Evolutionary conservation across 306 rosid species (phyloP).

Genomic region (Mimosa pudica): DNA sequence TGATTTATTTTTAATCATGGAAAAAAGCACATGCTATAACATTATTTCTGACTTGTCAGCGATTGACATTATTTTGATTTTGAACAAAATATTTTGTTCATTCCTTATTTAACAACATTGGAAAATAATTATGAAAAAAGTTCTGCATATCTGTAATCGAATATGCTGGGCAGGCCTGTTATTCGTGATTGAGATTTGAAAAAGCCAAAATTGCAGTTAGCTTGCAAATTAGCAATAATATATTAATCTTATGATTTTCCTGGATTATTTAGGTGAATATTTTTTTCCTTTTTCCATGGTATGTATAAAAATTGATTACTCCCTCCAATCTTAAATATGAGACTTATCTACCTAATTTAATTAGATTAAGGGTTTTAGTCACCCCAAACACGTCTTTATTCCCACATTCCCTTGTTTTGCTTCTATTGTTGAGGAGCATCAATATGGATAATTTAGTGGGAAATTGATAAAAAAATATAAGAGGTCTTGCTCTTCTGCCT

Average conservation of each 20-base stretch:
- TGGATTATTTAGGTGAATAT: neutral
- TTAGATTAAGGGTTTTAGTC: no score
- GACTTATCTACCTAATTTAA: no score
- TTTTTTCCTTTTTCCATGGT: neutral
- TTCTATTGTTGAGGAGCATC: no score
- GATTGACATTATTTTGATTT: neutral
- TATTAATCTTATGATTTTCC: neutral
- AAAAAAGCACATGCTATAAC: neutral
- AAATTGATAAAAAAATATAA: no score
- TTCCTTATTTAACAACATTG: neutral
- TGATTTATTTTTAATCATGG: slow-evolving; percentile 5
- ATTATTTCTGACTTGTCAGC: neutral
- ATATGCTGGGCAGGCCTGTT: neutral
- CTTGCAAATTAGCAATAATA: neutral
- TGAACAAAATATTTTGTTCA: neutral
- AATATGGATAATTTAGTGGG: no score
- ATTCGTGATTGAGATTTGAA: neutral
- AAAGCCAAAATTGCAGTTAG: neutral
- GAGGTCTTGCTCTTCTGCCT: no score
- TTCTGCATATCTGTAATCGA: neutral
- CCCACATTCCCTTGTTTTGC: no score
- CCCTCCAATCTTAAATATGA: no score
- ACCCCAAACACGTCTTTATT: no score
- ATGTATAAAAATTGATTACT: no score
- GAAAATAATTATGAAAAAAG: neutral